Conservation (phyloP, 2,329 filamentous ascomycete genomes). For the Ophiosphaerella korrae region DNA sequence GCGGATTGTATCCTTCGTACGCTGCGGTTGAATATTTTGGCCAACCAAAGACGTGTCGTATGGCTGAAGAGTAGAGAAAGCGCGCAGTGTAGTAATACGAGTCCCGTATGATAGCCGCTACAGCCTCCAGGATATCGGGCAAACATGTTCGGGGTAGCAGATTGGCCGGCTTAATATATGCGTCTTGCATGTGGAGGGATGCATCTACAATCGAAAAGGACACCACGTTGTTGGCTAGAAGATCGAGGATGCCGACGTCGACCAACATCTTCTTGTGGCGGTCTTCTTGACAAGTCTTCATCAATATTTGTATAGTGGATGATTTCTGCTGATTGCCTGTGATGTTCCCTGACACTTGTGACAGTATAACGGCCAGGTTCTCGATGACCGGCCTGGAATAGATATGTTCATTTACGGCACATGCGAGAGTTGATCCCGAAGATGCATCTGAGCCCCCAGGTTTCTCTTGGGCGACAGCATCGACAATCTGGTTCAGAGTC, state of each 20-base stretch:
- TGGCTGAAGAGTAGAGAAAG: constrained; percentile 51
- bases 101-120: constrained; percentile 75
- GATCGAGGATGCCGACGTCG: constrained; percentile 75
- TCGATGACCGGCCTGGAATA: constrained; percentile 67
- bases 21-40: constrained; percentile 29
- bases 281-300: constrained; percentile 71
- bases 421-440: constrained; percentile 61
- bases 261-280: constrained; percentile 73
- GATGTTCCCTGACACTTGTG: constrained; percentile 59
- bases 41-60: constrained; percentile 42
- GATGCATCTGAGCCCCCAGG: constrained; percentile 55
- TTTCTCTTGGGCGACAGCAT: constrained; percentile 64
- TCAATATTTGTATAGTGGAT: constrained; percentile 63
- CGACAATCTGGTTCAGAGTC: constrained; percentile 72
- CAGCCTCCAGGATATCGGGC: constrained; percentile 74
- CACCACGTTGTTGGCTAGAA: constrained; percentile 73
- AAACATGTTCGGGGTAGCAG: constrained; percentile 60
- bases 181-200: constrained; percentile 9
- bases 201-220: constrained; percentile 38
- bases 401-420: constrained; percentile 50
- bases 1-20: constrained; percentile 24
- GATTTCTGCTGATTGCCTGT: constrained; percentile 66
- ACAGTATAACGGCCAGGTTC: constrained; percentile 69
- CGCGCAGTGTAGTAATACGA: constrained; percentile 79
- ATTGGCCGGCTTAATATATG: constrained; percentile 25